These are phyloP conservation scores for Schwanniomyces etchellsii DNA, from an alignment of 1,139 yeast genomes.

Conservation along the genomic window DNA sequence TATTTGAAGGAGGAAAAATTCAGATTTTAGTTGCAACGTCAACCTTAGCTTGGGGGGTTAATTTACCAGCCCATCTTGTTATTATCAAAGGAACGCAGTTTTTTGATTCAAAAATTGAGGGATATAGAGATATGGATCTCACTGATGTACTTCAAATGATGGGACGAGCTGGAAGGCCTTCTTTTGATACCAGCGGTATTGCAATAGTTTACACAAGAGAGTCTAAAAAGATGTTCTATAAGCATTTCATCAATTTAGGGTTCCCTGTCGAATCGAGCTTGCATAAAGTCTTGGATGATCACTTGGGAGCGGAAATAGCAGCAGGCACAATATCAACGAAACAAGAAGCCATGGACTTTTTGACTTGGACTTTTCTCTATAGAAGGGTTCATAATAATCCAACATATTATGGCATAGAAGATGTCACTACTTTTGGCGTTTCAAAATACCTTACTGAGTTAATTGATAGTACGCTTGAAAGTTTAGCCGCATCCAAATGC, in stretches of 20 bases:
- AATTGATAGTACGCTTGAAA: constrained; percentile 65
- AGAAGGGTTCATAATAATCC: constrained; percentile 95
- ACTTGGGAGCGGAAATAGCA: constrained; percentile 93
- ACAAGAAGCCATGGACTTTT: constrained; percentile 88
- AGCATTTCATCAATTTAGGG: constrained; percentile 90
- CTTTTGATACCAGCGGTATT: constrained; percentile 90
- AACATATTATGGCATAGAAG: constrained; percentile 86
- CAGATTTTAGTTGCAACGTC: constrained; percentile 93
- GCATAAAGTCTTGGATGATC: constrained; percentile 89
- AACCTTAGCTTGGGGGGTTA: constrained; percentile 97
- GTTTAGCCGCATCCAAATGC: constrained; percentile 71
- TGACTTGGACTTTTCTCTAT: constrained; percentile 92
- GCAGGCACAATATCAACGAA: constrained; percentile 78
- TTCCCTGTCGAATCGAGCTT: constrained; percentile 96
- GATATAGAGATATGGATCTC: constrained; percentile 80
- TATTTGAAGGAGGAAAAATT: constrained; percentile 79
- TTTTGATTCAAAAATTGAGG: constrained; percentile 77
- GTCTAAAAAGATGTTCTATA: constrained; percentile 84
- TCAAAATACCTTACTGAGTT: constrained; percentile 65
- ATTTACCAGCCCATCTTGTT: constrained; percentile 90
- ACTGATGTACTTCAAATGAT: constrained; percentile 89
- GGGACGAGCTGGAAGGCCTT: constrained; percentile 97
- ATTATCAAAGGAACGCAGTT: constrained; percentile 91
- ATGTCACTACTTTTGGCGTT: constrained; percentile 58
- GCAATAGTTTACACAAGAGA: constrained; percentile 94